A percentile compares a stretch with the other conserved stretches of the same genome.
These are phyloP conservation scores for Polyplosphaeria fusca DNA, from an alignment of 495 filamentous ascomycete species.

Conservation along the genomic window DNA sequence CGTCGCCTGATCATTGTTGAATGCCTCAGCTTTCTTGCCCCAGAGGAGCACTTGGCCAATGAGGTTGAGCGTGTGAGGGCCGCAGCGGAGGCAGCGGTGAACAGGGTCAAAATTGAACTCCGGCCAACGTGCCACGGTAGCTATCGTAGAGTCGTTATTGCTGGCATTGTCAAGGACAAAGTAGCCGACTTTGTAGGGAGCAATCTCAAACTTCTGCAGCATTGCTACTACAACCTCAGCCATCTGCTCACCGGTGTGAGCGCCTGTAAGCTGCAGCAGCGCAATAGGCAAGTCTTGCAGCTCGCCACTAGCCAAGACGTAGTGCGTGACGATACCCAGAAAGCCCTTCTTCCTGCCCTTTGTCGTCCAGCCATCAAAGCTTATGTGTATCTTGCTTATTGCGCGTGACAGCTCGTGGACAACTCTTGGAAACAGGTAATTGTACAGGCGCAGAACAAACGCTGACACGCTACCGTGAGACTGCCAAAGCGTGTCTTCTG, in stretches of 20 bases:
- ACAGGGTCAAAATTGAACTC: neutral
- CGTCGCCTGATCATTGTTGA: constrained; percentile 1
- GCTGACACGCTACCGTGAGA: neutral
- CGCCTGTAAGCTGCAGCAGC: constrained; percentile 4
- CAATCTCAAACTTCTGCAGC: neutral
- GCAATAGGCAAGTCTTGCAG: neutral
- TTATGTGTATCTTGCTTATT: constrained; percentile 7
- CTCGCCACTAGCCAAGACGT: neutral
- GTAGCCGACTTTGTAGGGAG: neutral
- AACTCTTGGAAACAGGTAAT: neutral
- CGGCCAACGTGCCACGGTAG: neutral
- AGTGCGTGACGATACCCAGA: constrained; percentile 34
- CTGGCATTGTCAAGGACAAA: constrained; percentile 6
- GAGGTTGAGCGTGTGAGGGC: neutral
- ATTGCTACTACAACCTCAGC: neutral
- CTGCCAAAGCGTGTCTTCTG: neutral
- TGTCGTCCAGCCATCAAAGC: constrained; percentile 8
- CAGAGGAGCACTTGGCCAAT: neutral
- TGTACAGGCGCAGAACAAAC: neutral
- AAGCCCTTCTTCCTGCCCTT: constrained; percentile 8
- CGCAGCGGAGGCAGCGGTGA: neutral
- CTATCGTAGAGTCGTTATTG: neutral
- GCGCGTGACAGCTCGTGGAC: neutral
- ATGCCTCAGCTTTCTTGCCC: neutral
- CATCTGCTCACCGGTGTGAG: constrained; percentile 4